These are phyloP conservation scores for Orobanche coerulescens DNA, from an alignment of 257 asterid genomes.

Conservation along the genomic window DNA sequence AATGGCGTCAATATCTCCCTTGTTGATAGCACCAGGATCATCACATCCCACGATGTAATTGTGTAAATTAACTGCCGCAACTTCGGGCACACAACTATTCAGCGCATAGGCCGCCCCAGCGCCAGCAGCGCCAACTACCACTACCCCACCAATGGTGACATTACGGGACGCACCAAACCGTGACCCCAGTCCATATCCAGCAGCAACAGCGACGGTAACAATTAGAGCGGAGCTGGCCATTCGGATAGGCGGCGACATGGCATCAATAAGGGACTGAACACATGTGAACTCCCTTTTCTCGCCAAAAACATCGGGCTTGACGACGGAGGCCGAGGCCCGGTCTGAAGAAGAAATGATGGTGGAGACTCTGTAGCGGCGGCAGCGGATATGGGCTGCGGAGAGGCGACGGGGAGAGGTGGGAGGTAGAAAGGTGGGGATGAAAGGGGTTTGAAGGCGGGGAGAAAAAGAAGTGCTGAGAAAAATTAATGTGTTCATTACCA, in stretches of 20 bases:
- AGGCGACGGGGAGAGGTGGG: constrained; percentile 29
- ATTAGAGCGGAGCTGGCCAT: constrained; percentile 68
- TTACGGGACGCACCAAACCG: constrained; percentile 69
- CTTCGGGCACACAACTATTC: constrained; percentile 79
- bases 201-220: constrained; percentile 61
- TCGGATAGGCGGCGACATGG: constrained; percentile 70
- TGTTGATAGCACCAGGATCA: constrained; percentile 61
- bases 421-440: constrained; percentile 33
- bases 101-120: constrained; percentile 82
- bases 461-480: constrained; percentile 43
- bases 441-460: constrained; percentile 24
- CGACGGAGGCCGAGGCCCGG: constrained; percentile 23
- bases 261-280: constrained; percentile 62
- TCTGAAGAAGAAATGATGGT: constrained; percentile 29
- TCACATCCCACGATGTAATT: constrained; percentile 72
- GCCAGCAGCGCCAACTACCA: constrained; percentile 73
- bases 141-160: constrained; percentile 77
- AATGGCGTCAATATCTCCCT: constrained; percentile 82
- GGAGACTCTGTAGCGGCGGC: constrained; percentile 34
- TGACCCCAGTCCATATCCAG: constrained; percentile 82
- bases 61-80: constrained; percentile 78
- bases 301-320: constrained; percentile 57
- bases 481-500: constrained; percentile 47
- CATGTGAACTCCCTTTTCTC: constrained; percentile 56
- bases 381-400: constrained; percentile 28